These are phyloP conservation scores for Xerocomus nothofagi DNA, from an alignment of 1,284 basidiomycete genomes.

Conservation along the genomic window DNA sequence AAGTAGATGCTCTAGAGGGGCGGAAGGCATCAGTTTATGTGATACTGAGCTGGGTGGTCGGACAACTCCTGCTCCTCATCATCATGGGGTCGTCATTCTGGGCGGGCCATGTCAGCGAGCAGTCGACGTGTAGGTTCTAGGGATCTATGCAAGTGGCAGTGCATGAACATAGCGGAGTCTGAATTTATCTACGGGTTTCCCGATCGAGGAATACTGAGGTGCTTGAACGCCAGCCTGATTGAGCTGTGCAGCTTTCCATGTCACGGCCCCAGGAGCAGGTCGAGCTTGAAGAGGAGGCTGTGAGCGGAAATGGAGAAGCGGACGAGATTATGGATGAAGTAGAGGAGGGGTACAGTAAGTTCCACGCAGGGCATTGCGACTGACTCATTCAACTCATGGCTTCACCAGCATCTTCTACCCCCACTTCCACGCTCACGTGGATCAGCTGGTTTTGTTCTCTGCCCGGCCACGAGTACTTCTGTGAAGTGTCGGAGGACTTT, in stretches of 20 bases:
- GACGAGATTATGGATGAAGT: conserved; percentile 71
- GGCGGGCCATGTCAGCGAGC: conserved; percentile 46
- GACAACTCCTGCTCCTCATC: conserved; percentile 74
- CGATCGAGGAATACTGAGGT: conserved; percentile 25
- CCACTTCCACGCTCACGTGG: conserved; percentile 89
- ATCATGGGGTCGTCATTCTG: conserved; percentile 75
- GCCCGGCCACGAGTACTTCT: conserved; percentile 99
- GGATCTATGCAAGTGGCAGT: neutral
- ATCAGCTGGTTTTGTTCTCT: conserved; percentile 99
- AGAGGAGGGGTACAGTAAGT: conserved; percentile 73
- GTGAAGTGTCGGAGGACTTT: conserved; percentile 96
- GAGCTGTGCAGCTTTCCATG: conserved; percentile 40
- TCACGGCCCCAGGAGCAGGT: conserved; percentile 48
- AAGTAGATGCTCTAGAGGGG: conserved; percentile 62
- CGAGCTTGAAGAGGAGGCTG: conserved; percentile 51
- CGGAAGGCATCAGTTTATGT: conserved; percentile 69
- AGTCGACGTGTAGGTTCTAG: conserved; percentile 40
- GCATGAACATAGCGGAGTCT: conserved; percentile 29
- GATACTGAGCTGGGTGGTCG: conserved; percentile 63
- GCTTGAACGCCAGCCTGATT: conserved; percentile 21
- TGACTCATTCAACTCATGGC: conserved; percentile 16
- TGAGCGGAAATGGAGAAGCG: conserved; percentile 53
- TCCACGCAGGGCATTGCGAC: conserved; percentile 10
- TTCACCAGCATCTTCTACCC: conserved; percentile 72
- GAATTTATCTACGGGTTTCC: conserved; percentile 29